Percentiles rank a stretch among this genome's conserved stretches.
Evolutionary conservation across 441 rosid genomes (phyloP).

Genomic region (Bocquillonia castaneifolia): DNA sequence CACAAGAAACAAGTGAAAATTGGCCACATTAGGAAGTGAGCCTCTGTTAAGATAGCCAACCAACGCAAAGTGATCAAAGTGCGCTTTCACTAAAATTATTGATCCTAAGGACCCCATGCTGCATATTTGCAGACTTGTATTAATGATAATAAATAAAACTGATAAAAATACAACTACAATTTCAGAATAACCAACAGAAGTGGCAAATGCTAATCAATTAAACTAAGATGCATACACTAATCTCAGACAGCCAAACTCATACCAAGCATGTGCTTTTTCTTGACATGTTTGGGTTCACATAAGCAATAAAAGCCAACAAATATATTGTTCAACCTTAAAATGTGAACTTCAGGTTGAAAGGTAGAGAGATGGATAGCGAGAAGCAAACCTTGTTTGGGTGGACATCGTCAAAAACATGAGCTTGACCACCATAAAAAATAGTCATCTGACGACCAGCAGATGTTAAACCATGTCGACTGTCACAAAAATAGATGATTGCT

Average conservation of each 20-base stretch:
- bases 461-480: conserved; percentile 50
- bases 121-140: neutral
- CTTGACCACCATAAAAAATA: conserved; percentile 94
- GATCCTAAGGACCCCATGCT: neutral
- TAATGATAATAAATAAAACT: neutral
- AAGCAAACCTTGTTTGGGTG: conserved; percentile 72
- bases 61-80: neutral
- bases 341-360: neutral
- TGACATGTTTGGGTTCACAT: neutral
- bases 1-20: neutral
- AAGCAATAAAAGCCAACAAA: neutral
- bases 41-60: neutral
- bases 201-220: neutral
- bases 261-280: neutral
- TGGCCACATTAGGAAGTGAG: neutral
- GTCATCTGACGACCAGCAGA: conserved; percentile 79
- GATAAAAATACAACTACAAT: neutral
- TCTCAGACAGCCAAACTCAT: neutral
- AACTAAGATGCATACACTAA: neutral
- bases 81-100: neutral
- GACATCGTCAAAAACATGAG: conserved; percentile 96
- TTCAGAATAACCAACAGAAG: neutral
- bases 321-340: neutral
- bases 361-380: conserved; percentile 2
- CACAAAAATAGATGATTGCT: conserved; percentile 15